Conservation (phyloP, 305 asterid species). For the Fraxinus velutina region DNA sequence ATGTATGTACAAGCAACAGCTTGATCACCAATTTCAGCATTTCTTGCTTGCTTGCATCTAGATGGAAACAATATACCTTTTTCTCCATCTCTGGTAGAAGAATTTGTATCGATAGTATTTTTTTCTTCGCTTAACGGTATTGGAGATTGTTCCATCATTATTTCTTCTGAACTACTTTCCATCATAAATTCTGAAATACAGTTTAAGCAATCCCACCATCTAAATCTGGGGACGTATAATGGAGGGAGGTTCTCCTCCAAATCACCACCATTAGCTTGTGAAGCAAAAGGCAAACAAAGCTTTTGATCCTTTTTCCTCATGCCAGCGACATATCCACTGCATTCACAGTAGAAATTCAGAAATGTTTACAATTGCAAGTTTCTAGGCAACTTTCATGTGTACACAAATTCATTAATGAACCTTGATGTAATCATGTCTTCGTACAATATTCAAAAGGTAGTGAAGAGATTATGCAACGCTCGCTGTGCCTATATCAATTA, state of each 20-base stretch:
- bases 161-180: slow-evolving; percentile 15
- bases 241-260: slow-evolving; percentile 29
- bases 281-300: slow-evolving; percentile 22
- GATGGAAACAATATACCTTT: background rate
- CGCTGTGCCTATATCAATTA: background rate
- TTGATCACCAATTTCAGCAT: background rate
- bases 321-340: slow-evolving; percentile 33
- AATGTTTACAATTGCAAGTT: background rate
- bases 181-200: slow-evolving; percentile 4
- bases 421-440: background rate
- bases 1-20: background rate
- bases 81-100: background rate
- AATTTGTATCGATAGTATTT: background rate
- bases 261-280: background rate
- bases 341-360: background rate
- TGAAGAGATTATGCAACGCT: background rate
- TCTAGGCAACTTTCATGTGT: background rate
- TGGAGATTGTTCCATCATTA: background rate
- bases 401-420: background rate
- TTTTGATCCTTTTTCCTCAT: slow-evolving; percentile 26
- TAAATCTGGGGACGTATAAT: slow-evolving; percentile 16
- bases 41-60: background rate
- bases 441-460: background rate
- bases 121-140: background rate
- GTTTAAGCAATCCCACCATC: slow-evolving; percentile 24